Evolutionary conservation across 2,329 filamentous ascomycete species (phyloP), one percentile per base, ranked within the genome.

Genomic region (Septoria petroselini): DNA sequence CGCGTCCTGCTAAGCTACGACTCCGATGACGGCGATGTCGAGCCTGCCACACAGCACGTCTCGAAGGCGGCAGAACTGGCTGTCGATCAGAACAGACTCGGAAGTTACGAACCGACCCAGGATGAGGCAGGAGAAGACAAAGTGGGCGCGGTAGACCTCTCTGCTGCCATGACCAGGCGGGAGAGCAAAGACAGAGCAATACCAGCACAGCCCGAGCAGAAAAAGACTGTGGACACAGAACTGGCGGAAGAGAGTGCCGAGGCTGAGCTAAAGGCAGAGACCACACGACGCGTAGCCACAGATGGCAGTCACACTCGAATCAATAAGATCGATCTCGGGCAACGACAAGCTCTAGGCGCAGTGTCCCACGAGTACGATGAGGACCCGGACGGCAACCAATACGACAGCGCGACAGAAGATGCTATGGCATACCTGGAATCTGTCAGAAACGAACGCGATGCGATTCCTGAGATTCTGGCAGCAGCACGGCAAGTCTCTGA

Each of bases 351-450:
- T 15, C 43, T 66, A 7, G 64, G 64, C 6, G 53, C 57, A 7
- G 44, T 55, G 5, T 41, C 55, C 12, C 57, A 54, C n/a, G 53
- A 64, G 21, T 55, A 50, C 39, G 56, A 62, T 7, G 55, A 60
- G 38, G 55, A 58, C 11, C 50, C 57, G 23, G 47, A 56, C 7
- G 55, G 55, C 3, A 54, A 55, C 6, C 59, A 55, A 23, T 53
- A 58, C 18, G 54, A 60, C 21, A 57, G 52, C 47, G 58, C 58
- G 18, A 60, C 61, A 27, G 62, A 61, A 25, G 63, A 66, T 41
- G 65, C 65, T 19, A 62, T 66, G 60, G 60, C 62, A 48, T 67
- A 67, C 52, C 57, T 67, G n/a, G 48, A 57, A 35, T 57, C 57
- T 11, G 65, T 67, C 21, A 61, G 62, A 50, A 46, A 53, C 7